Evolutionary conservation across 2,329 filamentous ascomycete species (phyloP).

Genomic region (Hypomyces rosellus): DNA sequence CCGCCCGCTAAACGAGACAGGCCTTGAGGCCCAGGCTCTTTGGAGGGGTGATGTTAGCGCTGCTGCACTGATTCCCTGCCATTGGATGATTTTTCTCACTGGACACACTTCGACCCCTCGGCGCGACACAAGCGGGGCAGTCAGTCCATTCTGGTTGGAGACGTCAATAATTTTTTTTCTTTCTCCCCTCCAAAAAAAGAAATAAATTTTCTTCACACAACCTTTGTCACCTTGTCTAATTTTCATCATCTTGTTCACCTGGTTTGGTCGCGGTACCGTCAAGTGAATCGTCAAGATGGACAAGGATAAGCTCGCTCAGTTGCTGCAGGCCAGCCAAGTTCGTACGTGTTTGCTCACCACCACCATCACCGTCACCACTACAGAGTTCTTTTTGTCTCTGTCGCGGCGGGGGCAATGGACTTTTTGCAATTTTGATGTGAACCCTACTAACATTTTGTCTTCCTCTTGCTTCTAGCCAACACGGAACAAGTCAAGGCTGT

Average conservation of each 20-base stretch:
- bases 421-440: neutral
- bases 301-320: slow-evolving; percentile 70
- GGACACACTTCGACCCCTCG: slow-evolving; percentile 11
- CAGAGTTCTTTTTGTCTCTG: slow-evolving; percentile 6
- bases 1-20: too few species aligned
- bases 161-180: slow-evolving; percentile 14
- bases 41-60: too few species aligned
- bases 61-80: neutral
- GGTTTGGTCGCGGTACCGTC: slow-evolving; percentile 20
- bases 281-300: slow-evolving; percentile 30
- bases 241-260: slow-evolving; percentile 11
- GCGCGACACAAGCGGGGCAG: slow-evolving; percentile 8
- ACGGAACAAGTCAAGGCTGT: slow-evolving; percentile 85
- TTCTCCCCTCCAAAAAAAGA: slow-evolving; percentile 13
- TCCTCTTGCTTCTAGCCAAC: slow-evolving; percentile 55
- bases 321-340: slow-evolving; percentile 81
- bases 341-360: slow-evolving; percentile 53
- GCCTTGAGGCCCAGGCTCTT: too few species aligned
- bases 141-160: slow-evolving; percentile 9
- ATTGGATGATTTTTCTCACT: neutral
- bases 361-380: neutral
- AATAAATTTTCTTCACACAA: slow-evolving; percentile 11
- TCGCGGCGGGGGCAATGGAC: neutral
- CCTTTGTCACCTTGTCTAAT: slow-evolving; percentile 2
- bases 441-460: slow-evolving; percentile 25